Evolutionary conservation across 2,329 filamentous ascomycete genomes (phyloP).

Genomic region (Penicillium sp.): DNA sequence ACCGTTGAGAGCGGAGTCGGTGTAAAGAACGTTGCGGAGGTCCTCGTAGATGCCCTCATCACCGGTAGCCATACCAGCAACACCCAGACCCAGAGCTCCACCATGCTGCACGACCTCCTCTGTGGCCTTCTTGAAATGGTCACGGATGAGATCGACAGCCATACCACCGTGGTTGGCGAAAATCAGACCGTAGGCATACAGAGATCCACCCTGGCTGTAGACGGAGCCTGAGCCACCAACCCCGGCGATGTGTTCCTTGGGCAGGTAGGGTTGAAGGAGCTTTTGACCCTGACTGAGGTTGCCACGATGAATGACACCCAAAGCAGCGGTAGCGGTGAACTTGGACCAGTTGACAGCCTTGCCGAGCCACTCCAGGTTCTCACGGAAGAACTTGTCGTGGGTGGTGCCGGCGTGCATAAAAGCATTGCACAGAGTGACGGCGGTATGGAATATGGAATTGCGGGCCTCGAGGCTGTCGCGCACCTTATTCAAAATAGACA

Average conservation of each 20-base stretch:
- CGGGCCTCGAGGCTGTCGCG: constrained; percentile 91
- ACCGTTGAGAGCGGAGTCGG: constrained; percentile 91
- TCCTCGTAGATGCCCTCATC: constrained; percentile 87
- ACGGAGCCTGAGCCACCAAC: constrained; percentile 75
- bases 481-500: constrained; percentile 90
- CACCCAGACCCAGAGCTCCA: constrained; percentile 87
- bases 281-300: constrained; percentile 92
- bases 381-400: constrained; percentile 96
- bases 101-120: constrained; percentile 91
- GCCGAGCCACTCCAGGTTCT: constrained; percentile 95
- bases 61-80: constrained; percentile 95
- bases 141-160: constrained; percentile 53
- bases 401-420: constrained; percentile 99
- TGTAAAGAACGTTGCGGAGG: constrained; percentile 80
- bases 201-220: constrained; percentile 91
- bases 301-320: constrained; percentile 93
- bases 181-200: constrained; percentile 92
- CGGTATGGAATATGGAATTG: constrained; percentile 97
- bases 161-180: constrained; percentile 96
- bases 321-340: constrained; percentile 91
- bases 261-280: constrained; percentile 89
- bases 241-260: constrained; percentile 57
- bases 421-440: constrained; percentile 93
- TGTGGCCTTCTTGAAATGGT: constrained; percentile 48
- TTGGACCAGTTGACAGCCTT: constrained; percentile 99